phyloP scores from a whole-genome alignment of 331 rosid species.

The Stylosanthes scabra region DNA sequence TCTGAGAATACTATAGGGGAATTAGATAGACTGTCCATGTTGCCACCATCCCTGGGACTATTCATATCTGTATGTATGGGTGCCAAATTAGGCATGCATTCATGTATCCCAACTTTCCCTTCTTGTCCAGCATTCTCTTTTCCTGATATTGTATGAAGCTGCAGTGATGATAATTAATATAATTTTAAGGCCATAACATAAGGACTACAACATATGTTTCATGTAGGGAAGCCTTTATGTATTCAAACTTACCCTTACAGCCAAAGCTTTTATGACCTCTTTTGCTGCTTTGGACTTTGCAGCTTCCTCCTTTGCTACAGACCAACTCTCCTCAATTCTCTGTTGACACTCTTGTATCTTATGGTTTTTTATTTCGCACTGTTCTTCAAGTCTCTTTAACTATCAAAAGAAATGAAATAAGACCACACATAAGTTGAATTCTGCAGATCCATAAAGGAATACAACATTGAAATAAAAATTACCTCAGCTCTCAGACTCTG shows the following conservation, averaged over 20 bases:
- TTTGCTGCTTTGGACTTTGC: slow-evolving; percentile 72
- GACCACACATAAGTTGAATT: slow-evolving; percentile 1
- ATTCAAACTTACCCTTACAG: slow-evolving; percentile 58
- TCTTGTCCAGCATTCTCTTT: slow-evolving; percentile 48
- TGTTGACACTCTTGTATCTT: slow-evolving; percentile 62
- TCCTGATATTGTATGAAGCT: slow-evolving; percentile 74
- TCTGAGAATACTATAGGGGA: slow-evolving; percentile 67
- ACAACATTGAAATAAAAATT: slow-evolving; percentile 18
- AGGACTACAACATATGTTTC: background rate
- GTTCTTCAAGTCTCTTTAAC: slow-evolving; percentile 72
- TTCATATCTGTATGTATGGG: slow-evolving; percentile 49
- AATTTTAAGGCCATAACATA: slow-evolving; percentile 9
- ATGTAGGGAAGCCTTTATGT: background rate
- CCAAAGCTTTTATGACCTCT: slow-evolving; percentile 79
- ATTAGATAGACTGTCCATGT: slow-evolving; percentile 52
- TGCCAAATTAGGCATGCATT: slow-evolving; percentile 46
- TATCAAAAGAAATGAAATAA: slow-evolving; percentile 39
- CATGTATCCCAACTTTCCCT: slow-evolving; percentile 47
- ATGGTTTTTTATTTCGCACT: slow-evolving; percentile 57
- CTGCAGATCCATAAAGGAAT: background rate
- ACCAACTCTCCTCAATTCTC: slow-evolving; percentile 69
- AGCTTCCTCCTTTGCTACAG: slow-evolving; percentile 73
- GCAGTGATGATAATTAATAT: slow-evolving; percentile 36
- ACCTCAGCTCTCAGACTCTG: slow-evolving; percentile 73
- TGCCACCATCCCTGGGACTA: slow-evolving; percentile 45